Conservation (phyloP, 305 asterid species). For the Fraxinus sp. region DNA sequence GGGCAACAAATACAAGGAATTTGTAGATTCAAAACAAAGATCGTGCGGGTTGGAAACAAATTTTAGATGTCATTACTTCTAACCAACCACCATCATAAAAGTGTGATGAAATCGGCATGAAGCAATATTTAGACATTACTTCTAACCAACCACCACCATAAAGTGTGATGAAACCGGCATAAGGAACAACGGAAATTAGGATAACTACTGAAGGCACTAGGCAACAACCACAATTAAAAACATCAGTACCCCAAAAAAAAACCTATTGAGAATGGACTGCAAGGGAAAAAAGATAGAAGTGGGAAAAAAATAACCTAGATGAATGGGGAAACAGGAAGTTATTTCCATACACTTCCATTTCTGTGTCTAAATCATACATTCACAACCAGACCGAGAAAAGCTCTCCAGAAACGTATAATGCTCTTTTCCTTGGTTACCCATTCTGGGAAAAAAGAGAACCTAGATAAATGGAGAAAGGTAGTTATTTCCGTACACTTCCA, state of each 20-base stretch:
- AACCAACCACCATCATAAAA: background rate
- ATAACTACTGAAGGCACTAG: background rate
- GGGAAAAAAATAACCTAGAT: background rate
- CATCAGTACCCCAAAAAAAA: background rate
- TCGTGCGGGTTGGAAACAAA: background rate
- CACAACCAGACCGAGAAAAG: background rate
- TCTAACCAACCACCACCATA: background rate
- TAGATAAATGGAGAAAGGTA: background rate
- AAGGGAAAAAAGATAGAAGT: background rate
- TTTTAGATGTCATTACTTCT: background rate
- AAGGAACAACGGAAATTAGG: background rate
- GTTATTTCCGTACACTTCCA: background rate
- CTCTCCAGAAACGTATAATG: background rate
- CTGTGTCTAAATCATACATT: background rate
- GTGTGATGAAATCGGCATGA: background rate
- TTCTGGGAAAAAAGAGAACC: background rate
- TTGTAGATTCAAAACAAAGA: background rate
- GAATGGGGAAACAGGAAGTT: background rate
- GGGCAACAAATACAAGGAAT: background rate
- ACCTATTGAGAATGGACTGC: background rate
- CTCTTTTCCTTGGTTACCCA: background rate
- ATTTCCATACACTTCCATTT: background rate
- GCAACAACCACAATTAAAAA: background rate
- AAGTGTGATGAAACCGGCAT: background rate
- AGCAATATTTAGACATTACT: background rate